A percentile compares a stretch with the other conserved stretches of the same genome.
Evolutionary conservation across 768 basidiomycete genomes (phyloP).

Genomic region (Tulasnella sp.): DNA sequence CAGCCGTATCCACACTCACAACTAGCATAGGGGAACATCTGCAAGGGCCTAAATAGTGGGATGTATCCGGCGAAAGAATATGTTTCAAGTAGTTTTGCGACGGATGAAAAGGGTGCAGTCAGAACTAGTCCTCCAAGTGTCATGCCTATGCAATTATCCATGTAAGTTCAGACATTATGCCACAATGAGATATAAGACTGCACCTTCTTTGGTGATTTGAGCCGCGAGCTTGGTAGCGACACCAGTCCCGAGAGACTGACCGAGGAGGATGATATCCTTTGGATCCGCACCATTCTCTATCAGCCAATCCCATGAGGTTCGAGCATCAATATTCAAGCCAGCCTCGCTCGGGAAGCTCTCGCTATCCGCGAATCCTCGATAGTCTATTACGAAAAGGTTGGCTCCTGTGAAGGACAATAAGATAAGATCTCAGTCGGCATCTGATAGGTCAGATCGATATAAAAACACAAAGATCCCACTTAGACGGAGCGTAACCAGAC

Average conservation of each 20-base stretch:
- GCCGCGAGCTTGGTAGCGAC: constrained; percentile 41
- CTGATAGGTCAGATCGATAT: too few species aligned
- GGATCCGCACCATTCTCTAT: constrained; percentile 44
- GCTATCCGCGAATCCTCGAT: constrained; percentile 87
- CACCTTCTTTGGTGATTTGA: constrained; percentile 33
- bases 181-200: too few species aligned
- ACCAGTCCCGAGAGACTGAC: constrained; percentile 84
- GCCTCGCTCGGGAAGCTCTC: constrained; percentile 62
- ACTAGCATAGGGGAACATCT: constrained; percentile 46
- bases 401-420: constrained; percentile 27
- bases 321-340: constrained; percentile 62
- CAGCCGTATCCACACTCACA: constrained; percentile 36
- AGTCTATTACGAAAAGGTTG: constrained; percentile 82
- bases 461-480: not conserved
- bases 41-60: constrained; percentile 62
- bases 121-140: constrained; percentile 39
- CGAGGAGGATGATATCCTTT: constrained; percentile 58
- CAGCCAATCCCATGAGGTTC: constrained; percentile 74
- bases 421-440: too few species aligned
- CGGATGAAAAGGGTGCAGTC: constrained; percentile 46
- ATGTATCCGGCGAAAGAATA: constrained; percentile 53
- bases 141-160: constrained; percentile 12
- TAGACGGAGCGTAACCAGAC: constrained; percentile 51
- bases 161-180: too few species aligned
- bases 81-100: constrained; percentile 50